Evolutionary conservation across 2,329 filamentous ascomycete genomes (phyloP).

Genomic region (Aspergillus tubingensis): DNA sequence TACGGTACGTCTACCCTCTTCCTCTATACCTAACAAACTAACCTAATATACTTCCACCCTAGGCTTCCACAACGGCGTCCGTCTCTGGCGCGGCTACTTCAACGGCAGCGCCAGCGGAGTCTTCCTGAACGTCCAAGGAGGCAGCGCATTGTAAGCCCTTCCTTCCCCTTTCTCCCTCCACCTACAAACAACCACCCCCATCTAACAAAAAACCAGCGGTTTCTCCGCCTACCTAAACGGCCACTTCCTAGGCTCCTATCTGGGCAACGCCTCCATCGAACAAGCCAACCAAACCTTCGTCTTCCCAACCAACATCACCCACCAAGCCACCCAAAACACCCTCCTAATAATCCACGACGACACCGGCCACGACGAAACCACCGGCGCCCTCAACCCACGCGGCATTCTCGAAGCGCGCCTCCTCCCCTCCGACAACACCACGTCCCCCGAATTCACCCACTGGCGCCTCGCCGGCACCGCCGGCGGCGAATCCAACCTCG

Average conservation of each 20-base stretch:
- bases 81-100: conserved; percentile 51
- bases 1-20: conserved; percentile 32
- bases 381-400: conserved; percentile 32
- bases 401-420: conserved; percentile 51
- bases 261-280: conserved; percentile 41
- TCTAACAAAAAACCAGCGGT: conserved; percentile 39
- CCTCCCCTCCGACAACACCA: conserved; percentile 36
- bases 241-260: conserved; percentile 57
- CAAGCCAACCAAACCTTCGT: conserved; percentile 43
- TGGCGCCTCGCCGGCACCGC: conserved; percentile 63
- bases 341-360: conserved; percentile 64
- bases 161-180: background rate
- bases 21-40: background rate
- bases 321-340: conserved; percentile 55
- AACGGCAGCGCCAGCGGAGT: conserved; percentile 37
- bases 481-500: conserved; percentile 54
- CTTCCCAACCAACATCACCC: conserved; percentile 54
- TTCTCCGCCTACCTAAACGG: conserved; percentile 62
- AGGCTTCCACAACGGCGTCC: conserved; percentile 48
- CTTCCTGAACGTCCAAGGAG: conserved; percentile 56
- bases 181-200: background rate
- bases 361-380: conserved; percentile 35
- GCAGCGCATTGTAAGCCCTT: conserved; percentile 48
- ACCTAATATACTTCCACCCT: background rate
- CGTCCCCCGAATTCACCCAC: conserved; percentile 51